A percentile compares a stretch with the other conserved stretches of the same genome.
phyloP scores from a whole-genome alignment of 2,329 filamentous ascomycete species.

The Corniculantispora saksenae region DNA sequence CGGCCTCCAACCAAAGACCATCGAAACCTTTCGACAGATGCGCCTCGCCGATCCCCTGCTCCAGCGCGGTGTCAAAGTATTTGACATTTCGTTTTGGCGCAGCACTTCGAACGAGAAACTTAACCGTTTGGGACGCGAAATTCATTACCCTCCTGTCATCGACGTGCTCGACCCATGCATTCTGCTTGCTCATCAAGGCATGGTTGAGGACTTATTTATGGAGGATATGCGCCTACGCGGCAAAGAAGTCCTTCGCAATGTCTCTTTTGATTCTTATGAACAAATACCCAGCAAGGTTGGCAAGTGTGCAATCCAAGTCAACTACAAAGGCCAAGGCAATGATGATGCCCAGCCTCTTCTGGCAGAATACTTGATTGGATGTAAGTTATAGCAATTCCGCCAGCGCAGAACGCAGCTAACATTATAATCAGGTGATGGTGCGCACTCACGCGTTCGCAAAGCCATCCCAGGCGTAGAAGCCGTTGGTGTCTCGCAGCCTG shows the following conservation, averaged over 20 bases:
- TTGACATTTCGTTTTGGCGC: conserved; percentile 75
- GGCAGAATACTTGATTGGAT: conserved; percentile 68
- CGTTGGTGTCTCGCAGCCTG: conserved; percentile 54
- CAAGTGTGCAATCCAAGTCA: conserved; percentile 49
- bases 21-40: conserved; percentile 75
- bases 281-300: conserved; percentile 41
- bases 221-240: conserved; percentile 67
- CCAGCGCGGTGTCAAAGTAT: conserved; percentile 67
- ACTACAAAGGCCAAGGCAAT: conserved; percentile 53
- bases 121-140: conserved; percentile 62
- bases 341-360: conserved; percentile 53
- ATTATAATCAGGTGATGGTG: conserved; percentile 59
- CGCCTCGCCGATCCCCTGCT: conserved; percentile 69
- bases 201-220: conserved; percentile 71
- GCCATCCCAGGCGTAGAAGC: conserved; percentile 60
- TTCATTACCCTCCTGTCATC: conserved; percentile 66
- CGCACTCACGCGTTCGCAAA: conserved; percentile 69
- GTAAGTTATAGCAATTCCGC: conserved; percentile 37
- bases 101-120: conserved; percentile 52
- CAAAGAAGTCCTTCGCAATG: conserved; percentile 63
- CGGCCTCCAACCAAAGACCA: conserved; percentile 75
- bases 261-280: conserved; percentile 61
- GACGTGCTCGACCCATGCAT: conserved; percentile 60
- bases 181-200: conserved; percentile 68
- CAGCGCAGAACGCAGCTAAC: neutral